phyloP scores from a whole-genome alignment of 2,329 filamentous ascomycete genomes.

The Aspergillus sp. region DNA sequence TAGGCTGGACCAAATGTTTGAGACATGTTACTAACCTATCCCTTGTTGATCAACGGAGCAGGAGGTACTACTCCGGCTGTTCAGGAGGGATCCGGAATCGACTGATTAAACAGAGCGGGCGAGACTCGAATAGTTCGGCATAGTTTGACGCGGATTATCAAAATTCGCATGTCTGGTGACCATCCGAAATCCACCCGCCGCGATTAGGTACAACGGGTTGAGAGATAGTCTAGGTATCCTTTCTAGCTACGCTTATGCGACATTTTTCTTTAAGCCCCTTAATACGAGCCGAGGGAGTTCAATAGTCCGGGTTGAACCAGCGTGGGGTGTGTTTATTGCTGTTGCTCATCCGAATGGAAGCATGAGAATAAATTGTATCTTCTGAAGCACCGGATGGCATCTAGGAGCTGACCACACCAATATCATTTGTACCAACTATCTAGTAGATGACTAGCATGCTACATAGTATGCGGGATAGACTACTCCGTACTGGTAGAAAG shows the following conservation, averaged over 20 bases:
- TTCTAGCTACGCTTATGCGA: conserved; percentile 7
- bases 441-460: no score
- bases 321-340: not conserved
- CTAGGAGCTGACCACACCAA: no score
- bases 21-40: not conserved
- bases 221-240: not conserved
- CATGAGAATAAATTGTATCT: not conserved
- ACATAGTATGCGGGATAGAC: no score
- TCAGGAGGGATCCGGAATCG: not conserved
- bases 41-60: not conserved
- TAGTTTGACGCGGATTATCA: conserved; percentile 11
- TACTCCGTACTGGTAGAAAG: no score
- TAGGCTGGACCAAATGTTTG: not conserved
- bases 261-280: conserved; percentile 3
- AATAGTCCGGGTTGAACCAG: conserved; percentile 3
- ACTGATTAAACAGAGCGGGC: not conserved
- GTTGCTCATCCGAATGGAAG: not conserved
- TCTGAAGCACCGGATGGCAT: no score
- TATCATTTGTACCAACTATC: no score
- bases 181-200: conserved; percentile 18
- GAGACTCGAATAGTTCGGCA: conserved; percentile 9
- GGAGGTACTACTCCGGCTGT: not conserved
- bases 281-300: not conserved
- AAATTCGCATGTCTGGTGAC: conserved; percentile 27
- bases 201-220: not conserved